These are phyloP conservation scores for Endocarpon pusillum DNA, from an alignment of 495 filamentous ascomycete genomes.

Conservation along the genomic window DNA sequence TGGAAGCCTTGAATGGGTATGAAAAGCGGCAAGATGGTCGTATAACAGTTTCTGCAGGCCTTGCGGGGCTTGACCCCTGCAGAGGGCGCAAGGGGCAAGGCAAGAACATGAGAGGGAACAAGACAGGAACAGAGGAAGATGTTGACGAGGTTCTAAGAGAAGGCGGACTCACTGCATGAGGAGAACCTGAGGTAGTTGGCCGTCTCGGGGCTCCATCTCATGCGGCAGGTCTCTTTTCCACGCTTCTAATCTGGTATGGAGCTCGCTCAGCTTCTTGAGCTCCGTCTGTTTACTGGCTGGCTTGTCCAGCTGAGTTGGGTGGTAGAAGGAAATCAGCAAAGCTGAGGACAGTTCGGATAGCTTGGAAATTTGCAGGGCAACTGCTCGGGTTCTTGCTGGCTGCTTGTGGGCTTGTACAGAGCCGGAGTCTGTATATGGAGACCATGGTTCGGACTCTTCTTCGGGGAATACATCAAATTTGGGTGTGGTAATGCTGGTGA, in stretches of 20 bases:
- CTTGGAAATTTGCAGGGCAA: slow-evolving; percentile 64
- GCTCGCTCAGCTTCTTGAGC: slow-evolving; percentile 78
- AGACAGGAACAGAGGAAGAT: too few relatives aligned
- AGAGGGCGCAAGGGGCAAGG: too few relatives aligned
- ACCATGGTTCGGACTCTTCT: slow-evolving; percentile 77
- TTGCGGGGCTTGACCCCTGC: too few relatives aligned
- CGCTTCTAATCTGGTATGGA: slow-evolving; percentile 77
- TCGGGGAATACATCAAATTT: slow-evolving; percentile 83
- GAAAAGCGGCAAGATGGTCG: too few relatives aligned
- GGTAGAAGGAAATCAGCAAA: slow-evolving; percentile 77
- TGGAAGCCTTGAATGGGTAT: too few relatives aligned
- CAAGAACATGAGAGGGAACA: too few relatives aligned
- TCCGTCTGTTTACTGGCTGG: slow-evolving; percentile 53
- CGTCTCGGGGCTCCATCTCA: slow-evolving; percentile 80
- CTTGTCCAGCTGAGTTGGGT: slow-evolving; percentile 48
- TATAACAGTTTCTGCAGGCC: too few relatives aligned
- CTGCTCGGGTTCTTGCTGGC: slow-evolving; percentile 64
- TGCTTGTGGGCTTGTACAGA: slow-evolving; percentile 51
- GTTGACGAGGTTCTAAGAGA: slow-evolving; percentile 1
- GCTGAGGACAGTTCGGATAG: slow-evolving; percentile 90
- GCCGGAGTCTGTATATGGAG: slow-evolving; percentile 75
- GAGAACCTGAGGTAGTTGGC: slow-evolving; percentile 71
- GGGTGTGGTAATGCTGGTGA: slow-evolving; percentile 58
- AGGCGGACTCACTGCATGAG: slow-evolving; percentile 72
- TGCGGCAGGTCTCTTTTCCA: slow-evolving; percentile 78